A percentile compares a stretch with the other conserved stretches of the same genome.
phyloP scores from a whole-genome alignment of 805 yeast genomes.

The Geotrichum ghanense region DNA sequence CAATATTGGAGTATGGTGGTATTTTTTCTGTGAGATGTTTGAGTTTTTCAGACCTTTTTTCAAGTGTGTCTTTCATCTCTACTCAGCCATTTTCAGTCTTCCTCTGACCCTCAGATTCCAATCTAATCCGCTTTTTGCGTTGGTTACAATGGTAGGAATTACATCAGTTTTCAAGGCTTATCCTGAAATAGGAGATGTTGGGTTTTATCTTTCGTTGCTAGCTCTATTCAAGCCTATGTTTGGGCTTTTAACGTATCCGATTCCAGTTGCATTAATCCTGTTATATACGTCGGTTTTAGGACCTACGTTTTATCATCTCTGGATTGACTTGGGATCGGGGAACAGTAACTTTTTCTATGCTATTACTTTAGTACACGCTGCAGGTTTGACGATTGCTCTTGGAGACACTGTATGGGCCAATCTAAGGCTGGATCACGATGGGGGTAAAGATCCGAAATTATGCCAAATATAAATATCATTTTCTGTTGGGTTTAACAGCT shows the following conservation, averaged over 20 bases:
- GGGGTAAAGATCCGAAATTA: conserved; percentile 21
- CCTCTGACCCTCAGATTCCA: conserved; percentile 67
- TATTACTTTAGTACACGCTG: conserved; percentile 68
- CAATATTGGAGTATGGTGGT: conserved; percentile 97
- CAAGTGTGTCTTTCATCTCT: conserved; percentile 71
- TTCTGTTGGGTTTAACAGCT: background rate
- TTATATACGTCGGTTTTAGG: conserved; percentile 53
- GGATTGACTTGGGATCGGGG: conserved; percentile 93
- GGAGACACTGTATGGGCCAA: conserved; percentile 79
- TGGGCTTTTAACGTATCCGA: conserved; percentile 33
- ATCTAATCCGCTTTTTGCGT: conserved; percentile 48
- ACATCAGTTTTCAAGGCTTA: conserved; percentile 66
- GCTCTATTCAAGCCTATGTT: conserved; percentile 34
- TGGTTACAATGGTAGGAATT: conserved; percentile 37
- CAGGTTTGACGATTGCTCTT: conserved; percentile 54
- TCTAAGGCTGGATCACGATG: conserved; percentile 54
- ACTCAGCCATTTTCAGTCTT: conserved; percentile 48
- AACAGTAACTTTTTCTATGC: conserved; percentile 96
- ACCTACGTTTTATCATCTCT: conserved; percentile 83
- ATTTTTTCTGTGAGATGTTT: conserved; percentile 90
- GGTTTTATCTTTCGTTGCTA: conserved; percentile 38
- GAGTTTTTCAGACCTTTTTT: conserved; percentile 79
- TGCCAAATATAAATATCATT: background rate
- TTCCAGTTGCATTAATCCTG: conserved; percentile 42
- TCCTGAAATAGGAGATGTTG: conserved; percentile 75